These are phyloP conservation scores for Trametes maxima DNA, from an alignment of 768 basidiomycete genomes.

Conservation along the genomic window DNA sequence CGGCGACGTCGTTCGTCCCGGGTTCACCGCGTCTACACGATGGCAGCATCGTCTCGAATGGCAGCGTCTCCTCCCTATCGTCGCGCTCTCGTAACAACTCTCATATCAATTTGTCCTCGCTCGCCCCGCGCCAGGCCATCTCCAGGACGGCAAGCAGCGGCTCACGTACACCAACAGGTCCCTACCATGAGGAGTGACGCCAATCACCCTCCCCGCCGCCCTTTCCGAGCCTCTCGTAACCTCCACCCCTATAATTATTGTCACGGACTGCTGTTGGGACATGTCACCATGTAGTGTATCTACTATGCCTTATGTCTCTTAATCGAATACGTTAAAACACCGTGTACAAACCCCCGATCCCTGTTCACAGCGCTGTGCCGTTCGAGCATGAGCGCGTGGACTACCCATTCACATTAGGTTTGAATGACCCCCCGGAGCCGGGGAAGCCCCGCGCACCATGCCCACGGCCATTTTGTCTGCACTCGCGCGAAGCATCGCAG, in stretches of 20 bases:
- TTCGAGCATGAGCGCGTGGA: too few species aligned
- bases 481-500: background rate
- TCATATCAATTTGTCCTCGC: slow-evolving; percentile 59
- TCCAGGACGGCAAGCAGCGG: slow-evolving; percentile 39
- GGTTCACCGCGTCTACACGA: slow-evolving; percentile 32
- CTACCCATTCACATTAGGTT: too few species aligned
- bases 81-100: slow-evolving; percentile 71
- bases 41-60: slow-evolving; percentile 32
- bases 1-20: slow-evolving; percentile 28
- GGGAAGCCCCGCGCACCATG: too few species aligned
- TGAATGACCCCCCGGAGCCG: too few species aligned
- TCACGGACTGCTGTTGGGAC: slow-evolving; percentile 17
- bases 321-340: slow-evolving; percentile 9
- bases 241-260: slow-evolving; percentile 17
- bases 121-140: slow-evolving; percentile 49
- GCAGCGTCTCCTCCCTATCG: slow-evolving; percentile 43
- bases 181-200: slow-evolving; percentile 19
- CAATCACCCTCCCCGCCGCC: background rate
- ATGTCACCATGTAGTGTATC: slow-evolving; percentile 21
- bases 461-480: background rate
- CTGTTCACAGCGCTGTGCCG: background rate
- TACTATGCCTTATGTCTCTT: slow-evolving; percentile 12
- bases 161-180: slow-evolving; percentile 9
- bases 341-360: background rate
- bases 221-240: background rate